phyloP scores from a whole-genome alignment of 805 yeast genomes.

The Brettanomyces sp. region DNA sequence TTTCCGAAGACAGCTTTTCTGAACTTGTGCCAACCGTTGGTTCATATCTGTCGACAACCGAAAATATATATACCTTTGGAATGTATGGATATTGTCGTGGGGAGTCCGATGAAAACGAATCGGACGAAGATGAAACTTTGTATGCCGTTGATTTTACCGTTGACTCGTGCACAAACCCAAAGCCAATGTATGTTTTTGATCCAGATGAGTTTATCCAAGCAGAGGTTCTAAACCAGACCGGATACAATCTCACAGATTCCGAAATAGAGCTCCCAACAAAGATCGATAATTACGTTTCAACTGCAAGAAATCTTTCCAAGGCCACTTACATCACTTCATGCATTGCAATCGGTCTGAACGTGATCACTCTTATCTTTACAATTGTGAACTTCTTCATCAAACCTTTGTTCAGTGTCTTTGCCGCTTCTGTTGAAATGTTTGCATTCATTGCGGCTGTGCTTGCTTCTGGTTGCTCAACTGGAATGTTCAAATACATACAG shows the following conservation, averaged over 20 bases:
- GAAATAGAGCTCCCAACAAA: constrained; percentile 44
- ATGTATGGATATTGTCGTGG: constrained; percentile 60
- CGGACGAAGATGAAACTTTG: constrained; percentile 4
- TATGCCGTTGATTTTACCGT: constrained; percentile 25
- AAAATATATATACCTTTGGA: constrained; percentile 45
- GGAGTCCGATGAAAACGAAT: constrained; percentile 7
- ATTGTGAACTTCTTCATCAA: not conserved
- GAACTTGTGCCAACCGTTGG: constrained; percentile 3
- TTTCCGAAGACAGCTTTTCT: constrained; percentile 21
- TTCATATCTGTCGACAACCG: constrained; percentile 18
- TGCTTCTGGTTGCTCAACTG: constrained; percentile 36
- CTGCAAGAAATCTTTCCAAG: constrained; percentile 39
- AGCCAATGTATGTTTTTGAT: constrained; percentile 47
- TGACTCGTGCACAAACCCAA: constrained; percentile 40
- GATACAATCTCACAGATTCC: constrained; percentile 8
- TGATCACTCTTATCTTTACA: constrained; percentile 1
- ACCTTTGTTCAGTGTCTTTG: not conserved
- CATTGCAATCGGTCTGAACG: constrained; percentile 36
- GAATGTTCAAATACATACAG: constrained; percentile 41
- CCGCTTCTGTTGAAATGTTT: constrained; percentile 21
- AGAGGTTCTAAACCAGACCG: constrained; percentile 7
- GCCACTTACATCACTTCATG: constrained; percentile 51
- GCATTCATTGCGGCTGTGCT: constrained; percentile 11
- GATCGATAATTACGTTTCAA: constrained; percentile 35
- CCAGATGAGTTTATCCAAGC: constrained; percentile 27